Conservation (phyloP, 148 eudicot genomes). For the Limonium bicolor region DNA sequence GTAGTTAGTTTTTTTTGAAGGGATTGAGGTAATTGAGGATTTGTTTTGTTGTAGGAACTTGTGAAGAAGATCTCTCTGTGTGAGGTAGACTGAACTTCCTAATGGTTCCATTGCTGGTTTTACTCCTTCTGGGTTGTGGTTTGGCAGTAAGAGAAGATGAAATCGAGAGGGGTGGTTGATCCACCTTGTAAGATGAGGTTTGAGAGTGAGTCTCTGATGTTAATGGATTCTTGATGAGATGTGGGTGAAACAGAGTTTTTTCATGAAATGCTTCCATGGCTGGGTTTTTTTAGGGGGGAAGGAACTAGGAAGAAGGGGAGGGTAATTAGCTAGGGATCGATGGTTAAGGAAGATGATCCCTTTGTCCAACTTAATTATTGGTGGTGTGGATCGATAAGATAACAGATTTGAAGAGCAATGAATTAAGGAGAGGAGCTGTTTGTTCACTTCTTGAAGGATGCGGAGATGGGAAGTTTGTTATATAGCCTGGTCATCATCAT, state of each 20-base stretch:
- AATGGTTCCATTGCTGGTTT: conserved; percentile 27
- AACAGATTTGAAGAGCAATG: no score
- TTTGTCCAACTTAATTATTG: no score
- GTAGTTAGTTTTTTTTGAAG: conserved; percentile 1
- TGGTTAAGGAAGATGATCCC: no score
- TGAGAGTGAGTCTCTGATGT: conserved; percentile 49
- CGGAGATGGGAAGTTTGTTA: no score
- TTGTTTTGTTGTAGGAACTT: conserved; percentile 37
- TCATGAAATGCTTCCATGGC: conserved; percentile 25
- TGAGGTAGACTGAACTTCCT: conserved; percentile 69
- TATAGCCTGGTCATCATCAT: no score
- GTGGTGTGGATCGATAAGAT: no score
- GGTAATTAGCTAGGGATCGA: no score
- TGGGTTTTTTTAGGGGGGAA: no score
- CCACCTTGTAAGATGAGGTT: conserved; percentile 42
- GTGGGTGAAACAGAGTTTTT: conserved; percentile 13
- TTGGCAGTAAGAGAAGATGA: conserved; percentile 48
- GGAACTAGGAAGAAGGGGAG: no score
- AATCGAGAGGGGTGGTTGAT: conserved; percentile 54
- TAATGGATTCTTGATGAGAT: conserved; percentile 6
- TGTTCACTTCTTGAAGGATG: no score
- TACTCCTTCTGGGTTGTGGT: conserved; percentile 11
- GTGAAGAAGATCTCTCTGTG: conserved; percentile 57
- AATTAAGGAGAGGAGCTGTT: no score
- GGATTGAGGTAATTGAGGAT: conserved; percentile 6